phyloP scores from a whole-genome alignment of 768 basidiomycete genomes.

The Mycena filopes region DNA sequence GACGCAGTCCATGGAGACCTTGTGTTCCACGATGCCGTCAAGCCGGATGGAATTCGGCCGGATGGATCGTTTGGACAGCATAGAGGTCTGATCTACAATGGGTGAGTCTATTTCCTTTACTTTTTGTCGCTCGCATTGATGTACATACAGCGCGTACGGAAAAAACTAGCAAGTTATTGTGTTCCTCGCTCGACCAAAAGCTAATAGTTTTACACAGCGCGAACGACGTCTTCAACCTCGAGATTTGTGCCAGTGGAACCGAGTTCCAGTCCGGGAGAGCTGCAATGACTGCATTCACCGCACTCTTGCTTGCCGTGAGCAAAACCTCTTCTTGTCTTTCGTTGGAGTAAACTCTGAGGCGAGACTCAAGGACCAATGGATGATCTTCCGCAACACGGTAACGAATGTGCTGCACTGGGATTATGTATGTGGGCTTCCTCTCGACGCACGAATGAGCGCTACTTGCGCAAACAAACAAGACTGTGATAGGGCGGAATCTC shows the following conservation, averaged over 20 bases:
- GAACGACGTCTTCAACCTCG: slow-evolving; percentile 60
- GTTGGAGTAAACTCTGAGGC: neutral
- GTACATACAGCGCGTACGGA: slow-evolving; percentile 30
- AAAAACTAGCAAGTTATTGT: slow-evolving; percentile 31
- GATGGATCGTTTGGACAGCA: slow-evolving; percentile 47
- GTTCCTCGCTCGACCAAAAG: neutral
- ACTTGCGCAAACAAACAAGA: slow-evolving; percentile 41
- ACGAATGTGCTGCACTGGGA: slow-evolving; percentile 62
- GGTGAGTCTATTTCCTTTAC: slow-evolving; percentile 50
- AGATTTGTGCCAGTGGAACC: slow-evolving; percentile 58
- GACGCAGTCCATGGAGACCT: slow-evolving; percentile 51
- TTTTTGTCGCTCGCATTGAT: neutral
- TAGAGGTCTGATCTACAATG: slow-evolving; percentile 58
- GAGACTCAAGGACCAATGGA: slow-evolving; percentile 55
- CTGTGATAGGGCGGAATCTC: slow-evolving; percentile 56
- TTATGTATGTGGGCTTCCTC: slow-evolving; percentile 46
- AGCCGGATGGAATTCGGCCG: slow-evolving; percentile 56
- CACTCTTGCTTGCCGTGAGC: slow-evolving; percentile 49
- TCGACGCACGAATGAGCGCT: slow-evolving; percentile 7
- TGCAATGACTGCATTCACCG: slow-evolving; percentile 49
- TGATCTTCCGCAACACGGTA: slow-evolving; percentile 58
- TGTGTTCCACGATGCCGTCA: slow-evolving; percentile 46
- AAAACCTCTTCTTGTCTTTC: neutral
- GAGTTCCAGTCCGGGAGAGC: slow-evolving; percentile 48
- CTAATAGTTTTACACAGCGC: slow-evolving; percentile 38